These are phyloP conservation scores for Bothriochloa decipiens DNA, from an alignment of 176 grass and related monocot genomes.

Conservation along the genomic window DNA sequence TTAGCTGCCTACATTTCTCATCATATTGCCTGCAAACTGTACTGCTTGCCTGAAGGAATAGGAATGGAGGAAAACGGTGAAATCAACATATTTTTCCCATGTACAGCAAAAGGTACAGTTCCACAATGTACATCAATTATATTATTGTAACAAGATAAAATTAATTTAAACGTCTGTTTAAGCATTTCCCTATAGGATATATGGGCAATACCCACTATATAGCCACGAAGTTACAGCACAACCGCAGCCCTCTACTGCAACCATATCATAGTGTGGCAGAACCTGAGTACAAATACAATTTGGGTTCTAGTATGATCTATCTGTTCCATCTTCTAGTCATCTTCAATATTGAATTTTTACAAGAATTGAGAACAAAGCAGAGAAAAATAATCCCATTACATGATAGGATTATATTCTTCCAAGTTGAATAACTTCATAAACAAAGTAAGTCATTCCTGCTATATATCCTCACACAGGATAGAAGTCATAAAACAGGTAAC, in stretches of 20 bases:
- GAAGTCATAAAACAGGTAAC: conserved; percentile 25
- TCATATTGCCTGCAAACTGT: conserved; percentile 84
- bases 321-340: conserved; percentile 18
- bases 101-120: not conserved
- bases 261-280: not conserved
- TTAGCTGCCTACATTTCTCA: conserved; percentile 74
- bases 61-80: not conserved
- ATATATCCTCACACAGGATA: conserved; percentile 29
- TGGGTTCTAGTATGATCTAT: conserved; percentile 2
- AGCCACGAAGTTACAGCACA: not conserved
- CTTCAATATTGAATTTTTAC: conserved; percentile 3
- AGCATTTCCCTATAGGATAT: not conserved
- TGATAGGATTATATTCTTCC: conserved; percentile 26
- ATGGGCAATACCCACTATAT: not conserved
- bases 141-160: not conserved
- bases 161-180: not conserved
- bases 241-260: not conserved
- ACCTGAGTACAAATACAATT: conserved; percentile 20
- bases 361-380: conserved; percentile 1
- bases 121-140: not conserved
- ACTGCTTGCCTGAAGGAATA: conserved; percentile 71
- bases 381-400: not conserved
- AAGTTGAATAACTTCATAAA: conserved; percentile 2
- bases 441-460: not conserved
- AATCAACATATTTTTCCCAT: conserved; percentile 15